Base-by-base conservation (phyloP, 2,329 filamentous ascomycete species). In the Coniochaeta sp. region DNA sequence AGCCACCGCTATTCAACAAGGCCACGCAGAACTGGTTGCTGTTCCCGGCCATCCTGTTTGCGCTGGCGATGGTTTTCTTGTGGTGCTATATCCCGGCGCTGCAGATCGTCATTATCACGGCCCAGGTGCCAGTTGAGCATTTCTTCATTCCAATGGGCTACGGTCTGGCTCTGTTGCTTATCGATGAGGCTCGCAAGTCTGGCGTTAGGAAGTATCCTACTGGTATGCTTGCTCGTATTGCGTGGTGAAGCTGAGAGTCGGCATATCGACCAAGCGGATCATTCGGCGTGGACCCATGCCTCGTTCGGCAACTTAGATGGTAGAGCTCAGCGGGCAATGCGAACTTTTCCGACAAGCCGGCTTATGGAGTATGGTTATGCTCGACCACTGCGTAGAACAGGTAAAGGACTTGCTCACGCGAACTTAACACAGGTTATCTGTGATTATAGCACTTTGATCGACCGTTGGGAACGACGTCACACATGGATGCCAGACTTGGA, bases 81-180 rank as follows among this genome's bases (percentile, higher is more conserved):
- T 69, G 83, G 16, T 36, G 34, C 34, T 91, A 93, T 67, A 82
- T 89, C 1, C 87, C 87, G 0, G 76, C 79, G 3, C 76, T 93
- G 33, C 87, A 90, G 70, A 68, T 70, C 1, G 78, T 83, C 1
- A 74, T 91, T 1, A 80, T 73, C 19, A 91, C 88, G 0, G 79
- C 83, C 0, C 69, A 74, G 0, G 85, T 93, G 0, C 88, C 89
- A 0, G 84, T 86, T 0, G 89, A 89, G 71, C 79, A 92, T 68
- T 93, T 87, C 83, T 92, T 93, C 70, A 69, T 93, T 57, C 89
- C 90, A 0, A 85, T 89, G 69, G 81, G 85, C 0, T 91, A 92
- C 71, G 90, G 89, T 0, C 63, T 88, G 26, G 84, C 76, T 0
- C 77, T 90, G 40, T 69, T 91, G 58, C 67, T 85, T 11, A 69